These are phyloP conservation scores for Citrus hindsii DNA, from an alignment of 345 rosid genomes.

Conservation along the genomic window DNA sequence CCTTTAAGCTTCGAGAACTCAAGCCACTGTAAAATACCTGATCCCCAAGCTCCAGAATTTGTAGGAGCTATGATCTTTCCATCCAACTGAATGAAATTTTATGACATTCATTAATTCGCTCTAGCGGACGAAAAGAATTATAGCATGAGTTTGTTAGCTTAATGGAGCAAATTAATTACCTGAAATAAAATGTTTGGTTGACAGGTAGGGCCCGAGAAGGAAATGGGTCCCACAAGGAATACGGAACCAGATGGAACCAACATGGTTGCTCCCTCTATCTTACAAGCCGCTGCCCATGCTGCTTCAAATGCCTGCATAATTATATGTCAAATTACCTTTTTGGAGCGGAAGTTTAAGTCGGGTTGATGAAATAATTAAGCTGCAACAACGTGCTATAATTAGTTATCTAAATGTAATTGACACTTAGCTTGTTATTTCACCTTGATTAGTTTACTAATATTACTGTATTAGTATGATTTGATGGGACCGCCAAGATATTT, in stretches of 20 bases:
- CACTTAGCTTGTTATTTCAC: too few relatives aligned
- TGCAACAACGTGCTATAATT: neutral
- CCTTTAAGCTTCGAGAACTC: conserved; percentile 60
- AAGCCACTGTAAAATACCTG: conserved; percentile 72
- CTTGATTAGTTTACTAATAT: neutral
- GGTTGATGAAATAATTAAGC: neutral
- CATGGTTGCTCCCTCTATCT: conserved; percentile 50
- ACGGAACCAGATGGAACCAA: conserved; percentile 67
- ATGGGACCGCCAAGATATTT: neutral
- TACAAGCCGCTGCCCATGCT: conserved; percentile 76
- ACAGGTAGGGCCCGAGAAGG: conserved; percentile 68
- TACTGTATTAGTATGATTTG: too few relatives aligned
- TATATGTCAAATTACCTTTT: neutral
- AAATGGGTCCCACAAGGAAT: conserved; percentile 67
- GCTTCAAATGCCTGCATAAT: conserved; percentile 65
- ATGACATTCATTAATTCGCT: neutral
- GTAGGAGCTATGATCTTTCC: conserved; percentile 82
- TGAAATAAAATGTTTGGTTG: conserved; percentile 57
- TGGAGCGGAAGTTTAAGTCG: neutral
- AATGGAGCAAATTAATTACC: conserved; percentile 34
- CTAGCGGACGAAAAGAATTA: neutral
- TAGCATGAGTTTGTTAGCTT: neutral
- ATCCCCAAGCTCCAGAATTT: conserved; percentile 57
- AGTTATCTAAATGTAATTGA: neutral
- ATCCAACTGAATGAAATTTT: conserved; percentile 50